Percentiles rank a stretch among this genome's conserved stretches.
phyloP scores from a whole-genome alignment of 1,284 basidiomycete genomes.

The Volvariella volvacea region DNA sequence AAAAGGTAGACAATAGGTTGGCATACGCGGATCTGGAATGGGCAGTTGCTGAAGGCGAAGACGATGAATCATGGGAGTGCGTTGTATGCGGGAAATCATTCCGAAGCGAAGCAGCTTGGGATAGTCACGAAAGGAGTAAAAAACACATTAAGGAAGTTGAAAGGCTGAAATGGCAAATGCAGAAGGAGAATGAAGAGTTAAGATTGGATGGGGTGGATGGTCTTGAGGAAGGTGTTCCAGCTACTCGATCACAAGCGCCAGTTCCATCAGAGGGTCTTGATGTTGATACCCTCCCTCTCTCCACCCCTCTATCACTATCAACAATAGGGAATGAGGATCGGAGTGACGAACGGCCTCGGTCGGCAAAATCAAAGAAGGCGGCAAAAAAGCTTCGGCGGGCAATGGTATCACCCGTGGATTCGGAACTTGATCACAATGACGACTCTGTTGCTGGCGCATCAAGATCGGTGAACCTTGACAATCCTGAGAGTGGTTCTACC shows the following conservation, averaged over 20 bases:
- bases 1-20: conserved; percentile 43
- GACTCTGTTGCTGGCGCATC: no score
- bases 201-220: conserved; percentile 28
- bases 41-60: conserved; percentile 63
- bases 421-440: no score
- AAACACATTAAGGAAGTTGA: conserved; percentile 92
- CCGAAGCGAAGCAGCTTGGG: conserved; percentile 90
- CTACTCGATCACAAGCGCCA: conserved; percentile 7
- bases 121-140: conserved; percentile 93
- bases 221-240: conserved; percentile 16
- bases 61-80: conserved; percentile 85
- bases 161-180: conserved; percentile 67
- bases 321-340: no score
- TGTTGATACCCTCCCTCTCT: no score
- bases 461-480: not conserved
- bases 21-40: conserved; percentile 61
- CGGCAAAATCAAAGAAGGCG: no score
- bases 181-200: conserved; percentile 68
- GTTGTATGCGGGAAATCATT: conserved; percentile 94
- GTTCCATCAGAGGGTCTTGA: not conserved
- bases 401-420: no score
- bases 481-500: not conserved
- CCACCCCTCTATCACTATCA: no score
- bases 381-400: no score
- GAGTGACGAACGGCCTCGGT: no score